These are phyloP conservation scores for Licmophora abbreviata DNA, from an alignment of 108 stramenopile genomes.

Conservation along the genomic window DNA sequence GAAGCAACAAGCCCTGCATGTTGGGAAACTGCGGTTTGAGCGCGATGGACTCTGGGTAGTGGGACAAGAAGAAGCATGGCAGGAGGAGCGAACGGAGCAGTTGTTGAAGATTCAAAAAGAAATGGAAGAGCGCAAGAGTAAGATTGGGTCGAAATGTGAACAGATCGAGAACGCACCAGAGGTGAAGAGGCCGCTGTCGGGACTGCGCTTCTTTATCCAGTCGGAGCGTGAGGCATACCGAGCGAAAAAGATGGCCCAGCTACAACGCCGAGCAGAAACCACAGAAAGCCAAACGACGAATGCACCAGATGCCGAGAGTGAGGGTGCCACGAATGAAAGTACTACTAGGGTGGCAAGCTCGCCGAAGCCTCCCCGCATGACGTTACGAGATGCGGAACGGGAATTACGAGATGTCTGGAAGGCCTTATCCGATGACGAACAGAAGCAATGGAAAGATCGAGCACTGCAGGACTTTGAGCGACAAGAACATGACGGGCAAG, in stretches of 20 bases:
- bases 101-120: neutral
- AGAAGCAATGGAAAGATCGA: constrained; percentile 16
- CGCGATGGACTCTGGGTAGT: constrained; percentile 88
- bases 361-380: no score
- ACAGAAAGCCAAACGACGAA: no score
- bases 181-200: no score
- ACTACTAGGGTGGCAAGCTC: no score
- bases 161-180: no score
- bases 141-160: neutral
- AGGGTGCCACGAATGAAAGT: no score
- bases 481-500: constrained; percentile 14
- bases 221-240: neutral
- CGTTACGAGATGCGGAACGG: constrained; percentile 17
- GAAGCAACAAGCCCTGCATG: constrained; percentile 45
- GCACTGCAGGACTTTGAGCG: constrained; percentile 12
- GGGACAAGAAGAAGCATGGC: constrained; percentile 79
- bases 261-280: no score
- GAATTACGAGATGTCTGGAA: constrained; percentile 20
- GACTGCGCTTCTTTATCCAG: neutral
- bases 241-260: no score
- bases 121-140: neutral
- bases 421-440: constrained; percentile 8
- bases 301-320: no score
- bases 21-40: constrained; percentile 63
- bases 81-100: constrained; percentile 27